Base-by-base conservation (phyloP, 1,284 basidiomycete genomes). In the Cryptococcus sp. region DNA sequence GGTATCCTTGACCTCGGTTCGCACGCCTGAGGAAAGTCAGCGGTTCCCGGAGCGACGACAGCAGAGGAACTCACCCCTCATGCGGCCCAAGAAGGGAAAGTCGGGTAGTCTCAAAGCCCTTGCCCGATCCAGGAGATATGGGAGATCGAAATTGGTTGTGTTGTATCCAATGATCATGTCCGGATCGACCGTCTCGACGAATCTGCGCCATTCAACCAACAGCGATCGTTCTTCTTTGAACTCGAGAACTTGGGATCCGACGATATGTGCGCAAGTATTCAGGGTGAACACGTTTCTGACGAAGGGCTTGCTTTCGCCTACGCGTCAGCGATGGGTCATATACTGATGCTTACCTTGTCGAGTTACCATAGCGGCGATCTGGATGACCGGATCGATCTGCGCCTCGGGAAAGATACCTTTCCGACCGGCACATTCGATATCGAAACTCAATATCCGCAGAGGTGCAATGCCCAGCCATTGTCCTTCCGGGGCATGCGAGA, bases 351-450 rank as follows among this genome's bases (percentile, higher is more conserved):
- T 49, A 88, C 91, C 91, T 79, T 97, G 93, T 2, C 85, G 79
- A 25, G 91, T 95, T 1, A 97, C 92, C 92, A 97, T 95, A 66
- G 90, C 93, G 1, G 92, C 92, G 50, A 97, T 95, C 63, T 97
- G 92, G 61, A 97, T 97, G 50, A 97, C 89, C 3, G 92, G 92
- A 68, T 97, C 92, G 22, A 80, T 72, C 14, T 84, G 76, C 2
- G 92, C 79, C 66, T 97, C 93, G 0, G 92, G 92, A 65, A 97
- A 97, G 57, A 95, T 86, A 38, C 92, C 92, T 64, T 95, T 95
- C 19, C 93, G 79, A 23, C 92, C 92, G 0, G 92, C 93, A 73
- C 92, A 97, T 72, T 97, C 92, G 59, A 97, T 95, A 80, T 97
- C 92, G 60, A 97, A 97, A 62, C 89, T 93, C 23, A 97, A 78